A percentile compares a stretch with the other conserved stretches of the same genome.
Evolutionary conservation across 495 filamentous ascomycete species (phyloP).

Genomic region (Talaromyces proteolyticus): DNA sequence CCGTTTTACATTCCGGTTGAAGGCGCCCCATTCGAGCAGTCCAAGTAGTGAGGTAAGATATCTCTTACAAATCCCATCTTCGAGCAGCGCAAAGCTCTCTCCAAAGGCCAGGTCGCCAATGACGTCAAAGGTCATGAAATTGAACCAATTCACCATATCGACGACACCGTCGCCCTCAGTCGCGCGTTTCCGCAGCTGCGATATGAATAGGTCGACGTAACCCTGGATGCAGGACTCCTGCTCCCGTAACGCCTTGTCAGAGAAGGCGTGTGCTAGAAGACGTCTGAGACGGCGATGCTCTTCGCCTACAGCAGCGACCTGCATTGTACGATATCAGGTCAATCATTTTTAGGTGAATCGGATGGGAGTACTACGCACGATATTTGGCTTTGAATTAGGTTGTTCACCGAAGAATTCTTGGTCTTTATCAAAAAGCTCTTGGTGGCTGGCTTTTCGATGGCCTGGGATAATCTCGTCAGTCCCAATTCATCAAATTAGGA

Average conservation of each 20-base stretch:
- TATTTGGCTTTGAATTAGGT: neutral
- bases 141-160: slow-evolving; percentile 26
- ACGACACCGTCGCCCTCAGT: slow-evolving; percentile 16
- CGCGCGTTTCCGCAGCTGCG: slow-evolving; percentile 12
- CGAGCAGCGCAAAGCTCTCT: slow-evolving; percentile 38
- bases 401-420: neutral
- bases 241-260: slow-evolving; percentile 35
- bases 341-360: neutral
- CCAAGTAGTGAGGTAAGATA: slow-evolving; percentile 25
- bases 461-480: neutral
- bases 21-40: neutral
- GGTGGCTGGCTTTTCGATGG: neutral
- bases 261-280: slow-evolving; percentile 39
- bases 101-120: slow-evolving; percentile 33
- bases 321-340: neutral
- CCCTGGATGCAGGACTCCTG: slow-evolving; percentile 29
- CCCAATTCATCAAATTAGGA: neutral
- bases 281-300: slow-evolving; percentile 39
- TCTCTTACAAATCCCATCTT: slow-evolving; percentile 28
- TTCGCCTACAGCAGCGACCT: slow-evolving; percentile 28
- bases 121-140: slow-evolving; percentile 27
- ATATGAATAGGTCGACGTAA: slow-evolving; percentile 35
- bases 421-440: slow-evolving; percentile 7
- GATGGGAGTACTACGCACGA: neutral
- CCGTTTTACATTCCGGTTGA: neutral